Base-by-base conservation (phyloP, 495 filamentous ascomycete genomes). In the Daldinia grandis region DNA sequence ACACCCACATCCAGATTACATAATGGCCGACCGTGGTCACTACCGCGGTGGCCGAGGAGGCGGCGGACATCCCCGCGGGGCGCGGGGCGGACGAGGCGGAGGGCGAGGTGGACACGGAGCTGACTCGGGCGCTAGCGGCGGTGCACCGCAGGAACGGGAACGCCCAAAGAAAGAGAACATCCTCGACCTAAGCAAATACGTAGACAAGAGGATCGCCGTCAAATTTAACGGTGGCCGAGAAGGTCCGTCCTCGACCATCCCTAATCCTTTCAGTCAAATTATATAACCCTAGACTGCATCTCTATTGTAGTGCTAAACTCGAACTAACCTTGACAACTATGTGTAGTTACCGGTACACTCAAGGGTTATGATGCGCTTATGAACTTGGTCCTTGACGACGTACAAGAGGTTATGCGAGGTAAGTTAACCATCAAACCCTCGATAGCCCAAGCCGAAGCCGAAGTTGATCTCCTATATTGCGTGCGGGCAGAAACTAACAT, bases 131-230 rank as follows among this genome's bases (percentile, higher is more conserved):
- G 58, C 68, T 62, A 69, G 71, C 14, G 81, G 80, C 69, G 78
- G 76, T 4, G 75, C 78, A 44, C 56, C 56, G 21, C 72, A 84
- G 53, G 86, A 88, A 72, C 82, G 86, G 66, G 90, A 93, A 77
- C 90, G 92, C 70, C 93, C 94, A 65, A 97, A 97, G 87, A 97
- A 98, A 83, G 95, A 99, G 78, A 97, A 98, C 76, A 99, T 99
- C 74, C 87, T 99, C 21, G 95, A 99, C 71, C 82, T 99, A 67
- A 88, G 84, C 77, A 96, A 96, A 83, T 99, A 97, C 77, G 93
- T 97, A 89, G 95, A 98, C 80, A 95, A 97, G 86, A 85, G 91
- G 75, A 91, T 99, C 58, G 89, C 86, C 4, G 95, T 98, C 66
- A 98, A 98, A 82, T 98, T 99, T 78, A 97, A 92, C 75, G 95